Evolutionary conservation across 1,284 basidiomycete species (phyloP).

Genomic region (Ustilago tritici): DNA sequence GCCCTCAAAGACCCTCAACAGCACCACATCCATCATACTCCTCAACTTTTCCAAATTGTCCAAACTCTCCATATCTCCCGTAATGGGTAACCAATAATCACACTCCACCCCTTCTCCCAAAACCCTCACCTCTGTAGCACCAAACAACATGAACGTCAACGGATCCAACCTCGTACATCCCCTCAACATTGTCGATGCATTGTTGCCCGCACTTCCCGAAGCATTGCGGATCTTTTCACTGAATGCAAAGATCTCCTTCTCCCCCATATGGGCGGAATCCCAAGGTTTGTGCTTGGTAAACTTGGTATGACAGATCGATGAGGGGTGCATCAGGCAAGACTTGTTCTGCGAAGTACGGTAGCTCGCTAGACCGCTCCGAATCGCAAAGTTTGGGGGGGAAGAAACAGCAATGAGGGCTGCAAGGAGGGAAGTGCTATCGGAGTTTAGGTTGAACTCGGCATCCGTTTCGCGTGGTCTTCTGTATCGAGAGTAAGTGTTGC

Average conservation of each 20-base stretch:
- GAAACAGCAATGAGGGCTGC: conserved; percentile 88
- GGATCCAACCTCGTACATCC: conserved; percentile 79
- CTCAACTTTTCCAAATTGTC: conserved; percentile 89
- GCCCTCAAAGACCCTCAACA: conserved; percentile 92
- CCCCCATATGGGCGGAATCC: conserved; percentile 71
- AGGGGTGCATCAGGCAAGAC: conserved; percentile 85
- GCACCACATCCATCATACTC: conserved; percentile 82
- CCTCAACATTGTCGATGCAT: conserved; percentile 79
- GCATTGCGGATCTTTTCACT: conserved; percentile 86
- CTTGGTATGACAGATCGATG: conserved; percentile 85
- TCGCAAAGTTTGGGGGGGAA: conserved; percentile 91
- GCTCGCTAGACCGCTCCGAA: conserved; percentile 79
- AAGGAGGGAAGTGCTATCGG: conserved; percentile 81
- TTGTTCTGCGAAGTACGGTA: conserved; percentile 87
- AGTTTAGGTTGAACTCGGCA: conserved; percentile 75
- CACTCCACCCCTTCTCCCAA: conserved; percentile 74
- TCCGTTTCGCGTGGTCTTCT: conserved; percentile 69
- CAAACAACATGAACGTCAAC: conserved; percentile 91
- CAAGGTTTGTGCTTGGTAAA: conserved; percentile 72
- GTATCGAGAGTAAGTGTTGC: conserved; percentile 32
- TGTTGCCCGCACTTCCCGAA: conserved; percentile 71
- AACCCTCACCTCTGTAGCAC: conserved; percentile 79
- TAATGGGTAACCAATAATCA: conserved; percentile 90
- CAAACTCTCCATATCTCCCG: conserved; percentile 79
- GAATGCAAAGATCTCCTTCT: conserved; percentile 85